phyloP scores from a whole-genome alignment of 345 rosid genomes.

The Heritiera littoralis region DNA sequence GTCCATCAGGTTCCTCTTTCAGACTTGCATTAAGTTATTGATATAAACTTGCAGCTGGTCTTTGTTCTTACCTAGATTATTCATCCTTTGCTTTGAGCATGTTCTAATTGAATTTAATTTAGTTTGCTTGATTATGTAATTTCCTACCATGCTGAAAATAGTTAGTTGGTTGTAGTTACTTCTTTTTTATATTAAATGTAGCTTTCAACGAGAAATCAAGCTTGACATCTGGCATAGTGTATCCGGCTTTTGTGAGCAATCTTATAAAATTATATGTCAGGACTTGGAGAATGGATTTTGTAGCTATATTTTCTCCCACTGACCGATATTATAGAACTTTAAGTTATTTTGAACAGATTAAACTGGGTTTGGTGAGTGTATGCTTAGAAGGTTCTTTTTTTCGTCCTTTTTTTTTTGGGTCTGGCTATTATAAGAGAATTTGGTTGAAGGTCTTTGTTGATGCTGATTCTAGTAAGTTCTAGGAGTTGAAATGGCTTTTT shows the following conservation, averaged over 20 bases:
- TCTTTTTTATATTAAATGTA: not conserved
- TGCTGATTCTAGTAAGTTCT: not conserved
- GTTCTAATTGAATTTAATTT: not conserved
- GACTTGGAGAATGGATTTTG: not conserved
- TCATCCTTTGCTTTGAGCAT: not conserved
- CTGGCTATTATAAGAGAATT: not conserved
- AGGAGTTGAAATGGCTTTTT: constrained; percentile 8
- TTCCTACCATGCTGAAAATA: not conserved
- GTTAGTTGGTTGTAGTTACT: not conserved
- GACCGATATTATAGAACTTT: not conserved
- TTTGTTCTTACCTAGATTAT: not conserved
- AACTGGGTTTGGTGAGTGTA: not conserved
- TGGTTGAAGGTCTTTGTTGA: constrained; percentile 10
- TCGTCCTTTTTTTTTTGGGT: not conserved
- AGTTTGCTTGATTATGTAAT: not conserved
- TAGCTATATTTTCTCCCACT: not conserved
- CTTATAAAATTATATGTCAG: not conserved
- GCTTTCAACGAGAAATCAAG: not conserved
- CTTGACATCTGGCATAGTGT: not conserved
- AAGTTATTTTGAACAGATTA: not conserved
- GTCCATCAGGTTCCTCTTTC: constrained; percentile 78
- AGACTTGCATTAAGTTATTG: constrained; percentile 9
- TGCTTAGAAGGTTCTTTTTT: not conserved
- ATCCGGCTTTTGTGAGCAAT: not conserved
- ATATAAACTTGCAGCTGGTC: not conserved